Percentiles rank a stretch among this genome's conserved stretches.
phyloP scores from a whole-genome alignment of 2,329 filamentous ascomycete species.

The Fusarium paranaense region DNA sequence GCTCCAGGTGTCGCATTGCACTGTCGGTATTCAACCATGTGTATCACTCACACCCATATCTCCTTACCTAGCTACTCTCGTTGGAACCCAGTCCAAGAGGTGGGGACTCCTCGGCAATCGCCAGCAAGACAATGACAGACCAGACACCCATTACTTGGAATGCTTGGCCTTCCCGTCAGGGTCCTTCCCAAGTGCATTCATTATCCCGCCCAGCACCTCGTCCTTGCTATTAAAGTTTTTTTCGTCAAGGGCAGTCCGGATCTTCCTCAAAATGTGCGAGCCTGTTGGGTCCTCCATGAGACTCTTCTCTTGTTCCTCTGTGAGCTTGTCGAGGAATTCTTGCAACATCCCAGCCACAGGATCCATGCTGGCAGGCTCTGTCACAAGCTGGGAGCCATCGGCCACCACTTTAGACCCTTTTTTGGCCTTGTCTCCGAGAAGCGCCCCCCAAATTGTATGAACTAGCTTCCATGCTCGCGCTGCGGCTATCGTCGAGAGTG shows the following conservation, averaged over 20 bases:
- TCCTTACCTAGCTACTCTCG: neutral
- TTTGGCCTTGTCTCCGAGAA: neutral
- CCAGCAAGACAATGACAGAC: neutral
- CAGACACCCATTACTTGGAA: neutral
- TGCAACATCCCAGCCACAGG: neutral
- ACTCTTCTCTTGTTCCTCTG: neutral
- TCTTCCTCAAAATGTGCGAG: neutral
- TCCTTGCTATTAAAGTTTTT: neutral
- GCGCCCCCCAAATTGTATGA: neutral
- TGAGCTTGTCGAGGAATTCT: neutral
- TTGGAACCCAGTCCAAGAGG: neutral
- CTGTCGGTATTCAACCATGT: neutral
- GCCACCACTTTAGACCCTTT: neutral
- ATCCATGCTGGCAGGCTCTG: neutral
- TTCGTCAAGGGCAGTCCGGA: neutral
- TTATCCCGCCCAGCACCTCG: neutral
- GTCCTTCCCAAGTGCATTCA: neutral
- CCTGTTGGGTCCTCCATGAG: neutral
- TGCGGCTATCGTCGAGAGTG: neutral
- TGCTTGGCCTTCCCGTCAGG: neutral
- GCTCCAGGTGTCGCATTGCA: neutral
- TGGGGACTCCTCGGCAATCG: neutral
- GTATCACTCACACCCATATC: neutral
- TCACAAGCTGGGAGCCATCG: neutral
- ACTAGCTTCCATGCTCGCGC: neutral